Conservation (phyloP, 371 early-diverging fungal genomes). For the Apophysomyces sp. region DNA sequence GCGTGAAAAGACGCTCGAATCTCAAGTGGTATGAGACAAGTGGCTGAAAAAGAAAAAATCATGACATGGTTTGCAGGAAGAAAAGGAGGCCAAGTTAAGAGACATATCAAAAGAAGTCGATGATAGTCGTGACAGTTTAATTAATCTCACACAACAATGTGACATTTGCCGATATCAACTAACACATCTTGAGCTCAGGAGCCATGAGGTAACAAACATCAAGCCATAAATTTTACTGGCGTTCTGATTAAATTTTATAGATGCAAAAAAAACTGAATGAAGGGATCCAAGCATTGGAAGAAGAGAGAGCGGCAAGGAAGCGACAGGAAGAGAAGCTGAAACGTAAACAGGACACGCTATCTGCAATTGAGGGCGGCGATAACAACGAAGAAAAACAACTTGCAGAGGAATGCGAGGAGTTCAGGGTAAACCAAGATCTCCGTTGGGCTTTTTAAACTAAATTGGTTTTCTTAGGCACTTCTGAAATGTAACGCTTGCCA, state of each 20-base stretch:
- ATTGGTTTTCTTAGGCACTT: constrained; percentile 53
- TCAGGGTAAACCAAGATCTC: constrained; percentile 26
- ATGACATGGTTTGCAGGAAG: constrained; percentile 4
- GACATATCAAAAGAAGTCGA: constrained; percentile 47
- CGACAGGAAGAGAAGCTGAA: constrained; percentile 56
- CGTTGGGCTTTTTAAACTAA: constrained; percentile 3
- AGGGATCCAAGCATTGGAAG: constrained; percentile 55
- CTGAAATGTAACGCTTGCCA: constrained; percentile 90
- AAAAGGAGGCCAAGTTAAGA: constrained; percentile 47
- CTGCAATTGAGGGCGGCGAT: constrained; percentile 23
- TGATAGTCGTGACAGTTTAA: constrained; percentile 42
- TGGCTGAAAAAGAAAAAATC: background rate
- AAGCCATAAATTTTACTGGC: constrained; percentile 18
- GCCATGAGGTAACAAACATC: constrained; percentile 15
- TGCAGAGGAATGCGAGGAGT: constrained; percentile 38
- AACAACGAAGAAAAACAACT: constrained; percentile 36
- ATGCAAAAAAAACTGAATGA: constrained; percentile 57
- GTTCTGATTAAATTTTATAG: constrained; percentile 13
- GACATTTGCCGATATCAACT: constrained; percentile 15
- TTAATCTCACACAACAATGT: constrained; percentile 44
- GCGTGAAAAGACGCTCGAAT: constrained; percentile 26
- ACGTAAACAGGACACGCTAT: constrained; percentile 36
- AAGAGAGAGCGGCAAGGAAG: constrained; percentile 52
- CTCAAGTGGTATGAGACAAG: constrained; percentile 29
- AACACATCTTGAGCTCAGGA: constrained; percentile 14